phyloP scores from a whole-genome alignment of 2,329 filamentous ascomycete species.

The Xylaria hypoxylon region DNA sequence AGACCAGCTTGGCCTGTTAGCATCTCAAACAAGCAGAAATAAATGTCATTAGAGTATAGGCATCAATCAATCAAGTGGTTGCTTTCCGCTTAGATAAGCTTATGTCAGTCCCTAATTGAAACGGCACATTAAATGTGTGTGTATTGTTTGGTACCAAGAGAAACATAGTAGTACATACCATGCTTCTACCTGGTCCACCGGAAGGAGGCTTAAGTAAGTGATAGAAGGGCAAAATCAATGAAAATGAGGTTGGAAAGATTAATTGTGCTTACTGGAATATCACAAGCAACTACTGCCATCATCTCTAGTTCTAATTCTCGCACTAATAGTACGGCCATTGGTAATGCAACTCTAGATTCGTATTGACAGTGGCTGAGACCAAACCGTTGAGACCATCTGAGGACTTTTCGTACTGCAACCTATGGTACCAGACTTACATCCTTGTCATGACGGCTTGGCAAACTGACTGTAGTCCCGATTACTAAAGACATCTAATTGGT shows the following conservation, averaged over 20 bases:
- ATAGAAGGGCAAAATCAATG: too few species aligned
- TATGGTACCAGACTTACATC: background rate
- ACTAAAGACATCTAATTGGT: too few species aligned
- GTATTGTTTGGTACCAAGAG: background rate
- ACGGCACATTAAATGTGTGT: background rate
- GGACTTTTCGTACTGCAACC: slow-evolving; percentile 3
- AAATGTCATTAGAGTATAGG: background rate
- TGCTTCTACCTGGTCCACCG: too few species aligned
- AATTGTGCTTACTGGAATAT: too few species aligned
- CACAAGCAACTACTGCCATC: too few species aligned
- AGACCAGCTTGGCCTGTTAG: background rate
- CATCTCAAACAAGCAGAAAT: slow-evolving; percentile 9
- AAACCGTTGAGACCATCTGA: background rate
- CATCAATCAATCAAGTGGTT: background rate
- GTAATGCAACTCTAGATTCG: slow-evolving; percentile 4
- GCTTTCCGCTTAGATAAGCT: background rate
- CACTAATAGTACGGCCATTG: background rate
- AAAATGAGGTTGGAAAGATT: too few species aligned
- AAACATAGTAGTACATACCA: too few species aligned
- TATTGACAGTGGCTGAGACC: slow-evolving; percentile 25
- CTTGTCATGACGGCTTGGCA: slow-evolving; percentile 3
- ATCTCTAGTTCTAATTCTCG: too few species aligned
- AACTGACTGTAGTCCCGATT: too few species aligned
- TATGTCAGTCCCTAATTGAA: background rate
- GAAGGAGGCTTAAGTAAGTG: too few species aligned